Evolutionary conservation across 495 filamentous ascomycete species (phyloP), one percentile per base, ranked within the genome.

Genomic region (Neurospora sp.): DNA sequence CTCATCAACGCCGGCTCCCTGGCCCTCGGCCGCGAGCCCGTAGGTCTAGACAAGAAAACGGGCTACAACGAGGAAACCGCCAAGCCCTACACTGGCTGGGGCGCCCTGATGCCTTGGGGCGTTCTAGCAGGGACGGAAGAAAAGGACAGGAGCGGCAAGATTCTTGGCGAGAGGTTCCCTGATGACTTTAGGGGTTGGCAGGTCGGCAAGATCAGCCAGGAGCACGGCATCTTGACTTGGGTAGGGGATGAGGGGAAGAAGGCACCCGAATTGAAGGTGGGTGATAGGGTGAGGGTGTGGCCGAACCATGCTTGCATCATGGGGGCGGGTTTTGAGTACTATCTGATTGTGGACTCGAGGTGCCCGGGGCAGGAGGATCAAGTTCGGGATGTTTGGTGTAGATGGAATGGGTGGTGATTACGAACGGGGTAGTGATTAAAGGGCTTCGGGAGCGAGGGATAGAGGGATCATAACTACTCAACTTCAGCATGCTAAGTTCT

Each of bases 281-380:
- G 90, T 10, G 80, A 88, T 75, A 87, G 88, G 70, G 85, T 96
- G 35, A 84, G 90, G 69, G 83, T 97, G 12, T 95, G 90, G 86
- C 93, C 94, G 0, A 96, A 96, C 76, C 94, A 97, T 81, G 88
- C 92, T 46, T 97, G 94, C 77, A 91, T 96, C 70, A 88, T 92
- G 5, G 91, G 91, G 0, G 90, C 89, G 0, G 88, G 88, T 3
- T 91, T 89, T 79, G 89, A 88, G 8, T 94, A 87, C 82, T 97
- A 94, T 80, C 81, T 94, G 40, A 82, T 97, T 35, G 89, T 96
- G 5, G 92, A 96, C 80, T 89, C 87, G 37, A 81, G 85, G 44
- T 80, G 77, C 11, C 81, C 83, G 73, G 83, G 81, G 1, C 74
- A 76, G 31, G 82, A 86, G 70, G 86, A 90, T 44, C 87, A 88